Evolutionary conservation across 2,329 filamentous ascomycete genomes (phyloP), one percentile per base, ranked within the genome.

Genomic region (Capronia americana): DNA sequence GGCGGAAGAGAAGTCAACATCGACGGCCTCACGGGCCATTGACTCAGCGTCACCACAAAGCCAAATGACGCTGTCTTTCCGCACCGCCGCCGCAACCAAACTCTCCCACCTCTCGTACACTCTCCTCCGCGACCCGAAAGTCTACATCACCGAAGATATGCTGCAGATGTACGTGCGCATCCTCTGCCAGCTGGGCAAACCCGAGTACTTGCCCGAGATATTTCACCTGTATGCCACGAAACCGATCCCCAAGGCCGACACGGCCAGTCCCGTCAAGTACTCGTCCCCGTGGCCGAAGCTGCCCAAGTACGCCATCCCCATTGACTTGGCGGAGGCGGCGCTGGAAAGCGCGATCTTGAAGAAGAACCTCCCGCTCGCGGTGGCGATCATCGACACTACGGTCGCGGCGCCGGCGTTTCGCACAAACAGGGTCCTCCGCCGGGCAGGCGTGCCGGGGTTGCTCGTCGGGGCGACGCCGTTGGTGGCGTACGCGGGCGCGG

Each of bases 171-270:
- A 97, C 78, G 88, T 96, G 68, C 83, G 86, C 44, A 87, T 92
- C 53, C 92, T 97, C 77, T 84, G 88, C 30, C 84, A 88, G 11
- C 85, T 98, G 51, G 86, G 88, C 68, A 88, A 86, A 64, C 89
- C 92, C 2, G 87, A 92, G 70, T 88, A 91, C 53, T 86, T 98
- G 69, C 92, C 94, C 6, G 86, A 89, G 66, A 87, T 93, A 50
- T 90, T 99, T 74, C 82, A 88, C 63, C 84, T 97, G 61, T 98
- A 94, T 77, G 92, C 92, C 57, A 87, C 87, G 72, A 99, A 98
- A 78, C 90, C 92, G 10, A 82, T 88, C 69, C 91, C 93, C 2
- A 79, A 84, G 58, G 82, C 87, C 2, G 60, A 59, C 17, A 84
- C 86, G 20, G 53, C 53, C 23, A 85, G 84, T 17, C 85, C 85